Evolutionary conservation across 345 rosid species (phyloP), one percentile per base, ranked within the genome.

Genomic region (Lagerstroemia speciosa): DNA sequence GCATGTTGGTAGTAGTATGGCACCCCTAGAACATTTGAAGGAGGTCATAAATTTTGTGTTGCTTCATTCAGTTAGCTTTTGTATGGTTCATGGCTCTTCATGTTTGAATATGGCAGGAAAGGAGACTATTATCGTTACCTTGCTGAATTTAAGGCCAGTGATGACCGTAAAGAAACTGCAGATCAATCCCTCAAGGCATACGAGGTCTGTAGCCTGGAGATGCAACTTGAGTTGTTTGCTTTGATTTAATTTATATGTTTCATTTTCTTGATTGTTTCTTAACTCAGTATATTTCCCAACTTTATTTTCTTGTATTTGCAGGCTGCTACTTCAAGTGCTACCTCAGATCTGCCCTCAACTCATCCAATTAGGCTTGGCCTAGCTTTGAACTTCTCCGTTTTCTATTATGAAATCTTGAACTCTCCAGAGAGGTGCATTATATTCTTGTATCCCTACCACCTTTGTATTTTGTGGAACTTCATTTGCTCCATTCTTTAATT

Each of bases 391-490:
- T 79, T 73, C 46, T 79, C 82, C 0, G 82, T 79, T 36, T 75
- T 75, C 75, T 79, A 76, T 73, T 76, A 76, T 52, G 82, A 79
- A 67, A 79, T 79, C 63, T 67, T 79, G 67, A 79, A 73, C 79
- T 91, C 94, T 10, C 86, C 92, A 31, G 96, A 92, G 70, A 83
- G 91, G 83, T 89, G 78, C 71, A 34, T 29, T 55, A n/a, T 20
- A 10, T 52, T 38, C 7, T 38, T 1, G 7, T 22, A 2, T 30
- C 26, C 7, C 0, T 58, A 19, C 33, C 32, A 52, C 22, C 8
- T 20, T 58, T 27, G 20, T 11, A 12, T 48, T 58, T 58, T 58
- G 20, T 58, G 33, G 63, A 9, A 27, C 63, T 58, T 24, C 4
- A 2, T 38, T 9, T 3, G 29, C 58, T 1, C 2, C 24, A 17